phyloP scores from a whole-genome alignment of 1,284 basidiomycete genomes.

The Irpex sp. region DNA sequence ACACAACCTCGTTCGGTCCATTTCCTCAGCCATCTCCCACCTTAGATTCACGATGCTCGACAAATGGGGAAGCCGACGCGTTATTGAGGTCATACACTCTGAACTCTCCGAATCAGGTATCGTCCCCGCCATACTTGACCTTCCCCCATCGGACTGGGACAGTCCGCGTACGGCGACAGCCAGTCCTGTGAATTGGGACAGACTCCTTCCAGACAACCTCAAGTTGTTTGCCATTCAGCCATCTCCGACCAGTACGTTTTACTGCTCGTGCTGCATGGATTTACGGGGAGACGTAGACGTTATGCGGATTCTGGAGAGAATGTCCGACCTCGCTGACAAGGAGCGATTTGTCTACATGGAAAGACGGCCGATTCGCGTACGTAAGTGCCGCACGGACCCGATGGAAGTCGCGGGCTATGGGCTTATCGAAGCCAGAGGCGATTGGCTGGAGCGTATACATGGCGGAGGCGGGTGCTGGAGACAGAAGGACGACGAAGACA shows the following conservation, averaged over 20 bases:
- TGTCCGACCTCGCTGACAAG: conserved; percentile 18
- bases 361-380: conserved; percentile 11
- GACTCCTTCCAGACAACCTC: conserved; percentile 19
- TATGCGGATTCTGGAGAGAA: conserved; percentile 23
- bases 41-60: conserved; percentile 28
- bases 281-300: conserved; percentile 23
- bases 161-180: conserved; percentile 10
- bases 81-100: conserved; percentile 22
- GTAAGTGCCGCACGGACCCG: conserved; percentile 11
- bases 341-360: conserved; percentile 18
- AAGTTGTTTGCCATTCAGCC: conserved; percentile 23
- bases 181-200: conserved; percentile 21
- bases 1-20: conserved; percentile 19
- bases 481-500: conserved; percentile 3
- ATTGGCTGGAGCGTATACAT: conserved; percentile 21
- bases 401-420: conserved; percentile 18
- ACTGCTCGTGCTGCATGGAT: conserved; percentile 28
- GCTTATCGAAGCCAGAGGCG: conserved; percentile 18
- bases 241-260: conserved; percentile 22
- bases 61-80: conserved; percentile 20
- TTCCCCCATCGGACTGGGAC: conserved; percentile 10
- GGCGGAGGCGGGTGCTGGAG: conserved; percentile 22
- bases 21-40: conserved; percentile 22
- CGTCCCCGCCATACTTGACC: conserved; percentile 15
- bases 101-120: conserved; percentile 23